Percentiles rank a stretch among this genome's conserved stretches.
phyloP scores from a whole-genome alignment of 768 basidiomycete species.

The Leccinum barrowsii region DNA sequence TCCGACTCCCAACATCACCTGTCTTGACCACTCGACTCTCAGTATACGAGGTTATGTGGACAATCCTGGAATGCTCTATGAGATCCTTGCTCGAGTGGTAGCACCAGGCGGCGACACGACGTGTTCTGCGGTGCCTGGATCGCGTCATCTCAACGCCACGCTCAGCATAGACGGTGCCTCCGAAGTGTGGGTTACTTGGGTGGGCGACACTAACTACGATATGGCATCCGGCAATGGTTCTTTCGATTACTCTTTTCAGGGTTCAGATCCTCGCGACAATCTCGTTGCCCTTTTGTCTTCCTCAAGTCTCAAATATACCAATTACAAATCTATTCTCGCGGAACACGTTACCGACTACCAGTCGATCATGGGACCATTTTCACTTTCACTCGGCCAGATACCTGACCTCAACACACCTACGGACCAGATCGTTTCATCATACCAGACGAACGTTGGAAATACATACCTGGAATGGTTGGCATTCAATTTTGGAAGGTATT shows the following conservation, averaged over 20 bases:
- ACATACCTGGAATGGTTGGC: slow-evolving; percentile 69
- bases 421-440: slow-evolving; percentile 50
- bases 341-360: slow-evolving; percentile 53
- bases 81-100: slow-evolving; percentile 52
- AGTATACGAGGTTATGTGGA: slow-evolving; percentile 47
- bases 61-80: slow-evolving; percentile 66
- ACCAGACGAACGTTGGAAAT: slow-evolving; percentile 53
- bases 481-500: slow-evolving; percentile 71
- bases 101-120: slow-evolving; percentile 30
- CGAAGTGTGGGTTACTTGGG: slow-evolving; percentile 67
- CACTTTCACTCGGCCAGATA: slow-evolving; percentile 56
- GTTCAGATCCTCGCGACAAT: slow-evolving; percentile 52
- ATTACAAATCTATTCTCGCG: slow-evolving; percentile 40
- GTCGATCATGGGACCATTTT: slow-evolving; percentile 44
- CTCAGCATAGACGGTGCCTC: slow-evolving; percentile 43
- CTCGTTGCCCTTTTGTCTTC: slow-evolving; percentile 39
- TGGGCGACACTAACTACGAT: slow-evolving; percentile 69
- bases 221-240: slow-evolving; percentile 57
- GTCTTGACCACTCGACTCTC: slow-evolving; percentile 53
- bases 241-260: slow-evolving; percentile 59
- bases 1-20: slow-evolving; percentile 58
- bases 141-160: slow-evolving; percentile 41
- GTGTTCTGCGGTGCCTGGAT: slow-evolving; percentile 31
- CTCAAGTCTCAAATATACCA: slow-evolving; percentile 14
- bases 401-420: slow-evolving; percentile 53